A percentile compares a stretch with the other conserved stretches of the same genome.
Evolutionary conservation across 192 early-diverging fungal species (phyloP).

Genomic region (Coemansia sp.): DNA sequence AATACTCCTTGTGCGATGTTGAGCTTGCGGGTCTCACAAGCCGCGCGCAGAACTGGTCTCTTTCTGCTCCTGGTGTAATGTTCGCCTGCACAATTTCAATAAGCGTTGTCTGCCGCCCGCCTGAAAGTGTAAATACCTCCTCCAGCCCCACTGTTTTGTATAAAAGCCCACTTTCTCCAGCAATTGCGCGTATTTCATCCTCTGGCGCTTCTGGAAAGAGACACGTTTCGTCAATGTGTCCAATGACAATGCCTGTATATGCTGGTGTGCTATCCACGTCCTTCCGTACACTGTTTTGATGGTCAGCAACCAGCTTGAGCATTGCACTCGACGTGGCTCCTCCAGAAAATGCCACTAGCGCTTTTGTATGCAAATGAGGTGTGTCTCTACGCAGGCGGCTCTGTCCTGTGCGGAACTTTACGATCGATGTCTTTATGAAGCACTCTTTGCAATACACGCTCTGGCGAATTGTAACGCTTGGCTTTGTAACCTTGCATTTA

Average conservation of each 20-base stretch:
- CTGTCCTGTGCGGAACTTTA: constrained; percentile 68
- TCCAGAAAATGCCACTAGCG: constrained; percentile 82
- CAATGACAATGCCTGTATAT: constrained; percentile 65
- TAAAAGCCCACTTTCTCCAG: constrained; percentile 35
- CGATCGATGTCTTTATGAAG: constrained; percentile 65
- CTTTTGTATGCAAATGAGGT: constrained; percentile 51
- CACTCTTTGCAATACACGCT: constrained; percentile 81
- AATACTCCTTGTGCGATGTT: constrained; percentile 30
- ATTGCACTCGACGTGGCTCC: constrained; percentile 77
- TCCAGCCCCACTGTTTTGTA: constrained; percentile 61
- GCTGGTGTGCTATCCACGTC: constrained; percentile 60
- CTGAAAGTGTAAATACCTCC: constrained; percentile 57
- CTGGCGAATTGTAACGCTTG: constrained; percentile 66
- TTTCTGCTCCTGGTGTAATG: constrained; percentile 12
- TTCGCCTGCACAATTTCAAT: constrained; percentile 17
- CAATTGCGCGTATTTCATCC: constrained; percentile 43
- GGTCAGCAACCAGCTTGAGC: constrained; percentile 64
- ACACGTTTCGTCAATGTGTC: constrained; percentile 75
- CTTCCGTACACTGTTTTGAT: constrained; percentile 54
- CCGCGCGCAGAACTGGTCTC: constrained; percentile 22
- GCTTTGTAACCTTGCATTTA: constrained; percentile 73
- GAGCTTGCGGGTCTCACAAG: constrained; percentile 5
- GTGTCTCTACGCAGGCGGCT: constrained; percentile 54
- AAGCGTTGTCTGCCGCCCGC: constrained; percentile 11
- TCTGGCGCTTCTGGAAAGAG: constrained; percentile 52